phyloP scores from a whole-genome alignment of 805 yeast species.

The Starmerella vaccinii region DNA sequence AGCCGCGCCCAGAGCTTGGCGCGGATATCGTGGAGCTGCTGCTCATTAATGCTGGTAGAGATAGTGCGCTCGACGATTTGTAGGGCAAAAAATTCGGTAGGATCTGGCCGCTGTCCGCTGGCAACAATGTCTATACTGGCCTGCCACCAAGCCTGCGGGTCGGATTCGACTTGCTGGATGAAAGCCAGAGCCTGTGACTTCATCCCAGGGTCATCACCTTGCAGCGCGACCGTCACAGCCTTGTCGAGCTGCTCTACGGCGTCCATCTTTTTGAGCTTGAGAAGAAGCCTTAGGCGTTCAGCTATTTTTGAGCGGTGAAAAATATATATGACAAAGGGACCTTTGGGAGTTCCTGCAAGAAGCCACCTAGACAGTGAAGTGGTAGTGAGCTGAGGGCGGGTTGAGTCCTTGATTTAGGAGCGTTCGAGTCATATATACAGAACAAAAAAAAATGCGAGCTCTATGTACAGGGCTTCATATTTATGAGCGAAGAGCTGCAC shows the following conservation, averaged over 20 bases:
- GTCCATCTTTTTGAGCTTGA: conserved; percentile 13
- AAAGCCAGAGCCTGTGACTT: conserved; percentile 44
- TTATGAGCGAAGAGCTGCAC: neutral
- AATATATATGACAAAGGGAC: conserved; percentile 9
- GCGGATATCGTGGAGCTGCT: conserved; percentile 40
- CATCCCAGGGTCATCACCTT: conserved; percentile 49
- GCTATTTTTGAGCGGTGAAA: conserved; percentile 5
- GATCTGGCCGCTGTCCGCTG: conserved; percentile 36
- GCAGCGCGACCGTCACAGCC: conserved; percentile 76
- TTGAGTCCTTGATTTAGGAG: too few relatives aligned
- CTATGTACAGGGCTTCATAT: neutral
- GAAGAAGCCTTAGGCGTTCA: conserved; percentile 1
- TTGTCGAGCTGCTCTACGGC: conserved; percentile 58
- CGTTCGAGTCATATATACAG: neutral
- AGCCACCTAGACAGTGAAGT: too few relatives aligned
- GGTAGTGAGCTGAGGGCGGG: too few relatives aligned
- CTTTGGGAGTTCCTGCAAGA: neutral
- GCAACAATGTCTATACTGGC: conserved; percentile 36
- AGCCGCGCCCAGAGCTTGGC: conserved; percentile 41
- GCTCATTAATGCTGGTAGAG: conserved; percentile 37
- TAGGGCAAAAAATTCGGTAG: conserved; percentile 53
- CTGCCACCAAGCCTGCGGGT: conserved; percentile 39
- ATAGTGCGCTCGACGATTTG: conserved; percentile 48
- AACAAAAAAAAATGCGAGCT: neutral
- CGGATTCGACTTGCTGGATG: conserved; percentile 36